Percentiles rank a stretch among this genome's conserved stretches.
phyloP scores from a whole-genome alignment of 495 filamentous ascomycete species.

The Neurospora terricola region DNA sequence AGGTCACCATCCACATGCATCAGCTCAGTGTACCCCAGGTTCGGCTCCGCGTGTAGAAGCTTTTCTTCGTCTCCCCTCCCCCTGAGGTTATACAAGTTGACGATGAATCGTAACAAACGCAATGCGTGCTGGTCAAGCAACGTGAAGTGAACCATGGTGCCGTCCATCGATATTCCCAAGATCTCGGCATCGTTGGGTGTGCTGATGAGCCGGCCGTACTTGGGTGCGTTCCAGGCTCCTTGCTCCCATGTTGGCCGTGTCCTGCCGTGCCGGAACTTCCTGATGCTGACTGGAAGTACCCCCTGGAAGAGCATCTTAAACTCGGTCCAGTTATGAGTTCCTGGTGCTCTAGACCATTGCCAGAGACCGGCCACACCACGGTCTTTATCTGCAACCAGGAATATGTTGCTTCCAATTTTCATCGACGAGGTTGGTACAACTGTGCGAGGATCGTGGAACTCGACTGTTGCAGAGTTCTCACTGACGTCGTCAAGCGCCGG shows the following conservation, averaged over 20 bases:
- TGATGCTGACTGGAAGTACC: conserved; percentile 37
- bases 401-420: conserved; percentile 19
- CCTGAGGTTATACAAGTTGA: conserved; percentile 41
- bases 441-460: background rate
- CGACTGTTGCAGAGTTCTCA: background rate
- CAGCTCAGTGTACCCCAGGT: conserved; percentile 20
- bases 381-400: conserved; percentile 36
- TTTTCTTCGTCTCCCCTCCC: conserved; percentile 5
- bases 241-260: conserved; percentile 35
- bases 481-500: background rate
- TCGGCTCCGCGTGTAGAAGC: conserved; percentile 5
- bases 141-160: conserved; percentile 53
- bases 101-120: conserved; percentile 52
- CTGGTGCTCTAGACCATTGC: conserved; percentile 29
- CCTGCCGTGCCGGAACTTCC: conserved; percentile 34
- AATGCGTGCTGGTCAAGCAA: conserved; percentile 43
- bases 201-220: conserved; percentile 20
- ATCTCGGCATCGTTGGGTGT: conserved; percentile 30
- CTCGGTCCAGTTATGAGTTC: conserved; percentile 14
- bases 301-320: conserved; percentile 42
- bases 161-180: conserved; percentile 57
- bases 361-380: conserved; percentile 42
- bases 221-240: conserved; percentile 10
- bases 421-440: background rate
- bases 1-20: conserved; percentile 65